phyloP scores from a whole-genome alignment of 495 filamentous ascomycete species.

The Massariosphaeria phaeospora region DNA sequence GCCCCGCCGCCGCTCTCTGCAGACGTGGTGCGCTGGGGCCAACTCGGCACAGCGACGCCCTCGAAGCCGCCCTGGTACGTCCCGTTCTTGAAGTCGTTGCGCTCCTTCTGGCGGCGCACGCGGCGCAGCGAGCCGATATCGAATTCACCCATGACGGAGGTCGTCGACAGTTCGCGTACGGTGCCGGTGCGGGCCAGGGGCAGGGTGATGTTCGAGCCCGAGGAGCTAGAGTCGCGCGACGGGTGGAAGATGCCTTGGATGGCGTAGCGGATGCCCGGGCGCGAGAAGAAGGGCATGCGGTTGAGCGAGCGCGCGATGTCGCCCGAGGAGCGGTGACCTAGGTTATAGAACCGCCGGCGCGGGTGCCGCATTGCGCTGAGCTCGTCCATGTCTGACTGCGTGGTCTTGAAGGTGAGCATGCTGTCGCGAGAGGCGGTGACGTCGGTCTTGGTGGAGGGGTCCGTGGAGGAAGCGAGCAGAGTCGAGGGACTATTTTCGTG shows the following conservation, averaged over 20 bases:
- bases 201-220: conserved; percentile 27
- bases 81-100: conserved; percentile 8
- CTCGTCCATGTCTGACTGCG: conserved; percentile 16
- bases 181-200: conserved; percentile 24
- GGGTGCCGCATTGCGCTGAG: conserved; percentile 2
- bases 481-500: background rate
- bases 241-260: conserved; percentile 22
- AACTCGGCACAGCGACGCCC: background rate
- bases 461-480: background rate
- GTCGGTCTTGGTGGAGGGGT: background rate
- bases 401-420: conserved; percentile 21
- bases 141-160: conserved; percentile 11
- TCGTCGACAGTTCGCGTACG: background rate
- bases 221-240: conserved; percentile 3
- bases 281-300: background rate
- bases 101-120: conserved; percentile 19
- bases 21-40: background rate
- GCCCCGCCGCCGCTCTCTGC: background rate
- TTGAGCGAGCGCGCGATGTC: conserved; percentile 2
- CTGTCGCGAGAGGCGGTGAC: conserved; percentile 6
- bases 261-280: conserved; percentile 17
- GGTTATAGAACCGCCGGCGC: conserved; percentile 25
- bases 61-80: background rate
- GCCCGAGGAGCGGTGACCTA: conserved; percentile 6
- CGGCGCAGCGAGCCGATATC: conserved; percentile 21